A percentile compares a stretch with the other conserved stretches of the same genome.
Evolutionary conservation across 805 yeast genomes (phyloP).

Genomic region (Candida dajiaensis): DNA sequence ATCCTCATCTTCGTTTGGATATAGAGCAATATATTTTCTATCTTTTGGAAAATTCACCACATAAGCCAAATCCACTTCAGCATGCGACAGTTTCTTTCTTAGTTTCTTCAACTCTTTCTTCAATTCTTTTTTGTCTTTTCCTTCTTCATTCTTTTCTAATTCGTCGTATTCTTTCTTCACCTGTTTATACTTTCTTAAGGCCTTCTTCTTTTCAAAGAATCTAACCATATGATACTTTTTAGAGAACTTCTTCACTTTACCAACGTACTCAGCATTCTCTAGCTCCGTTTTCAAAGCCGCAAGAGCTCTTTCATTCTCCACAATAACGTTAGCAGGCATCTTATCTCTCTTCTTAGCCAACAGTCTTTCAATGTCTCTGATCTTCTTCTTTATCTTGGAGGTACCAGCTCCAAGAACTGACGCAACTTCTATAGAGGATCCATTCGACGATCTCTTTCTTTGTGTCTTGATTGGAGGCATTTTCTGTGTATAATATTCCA

Average conservation of each 20-base stretch:
- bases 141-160: constrained; percentile 23
- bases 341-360: constrained; percentile 46
- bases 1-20: constrained; percentile 40
- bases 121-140: constrained; percentile 29
- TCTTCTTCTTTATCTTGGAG: constrained; percentile 70
- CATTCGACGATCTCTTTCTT: constrained; percentile 4
- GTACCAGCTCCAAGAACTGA: constrained; percentile 32
- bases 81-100: constrained; percentile 45
- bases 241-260: constrained; percentile 45
- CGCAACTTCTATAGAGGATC: constrained; percentile 20
- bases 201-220: constrained; percentile 87
- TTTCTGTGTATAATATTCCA: not conserved
- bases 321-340: constrained; percentile 56
- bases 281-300: constrained; percentile 59
- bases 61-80: constrained; percentile 69
- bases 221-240: constrained; percentile 88
- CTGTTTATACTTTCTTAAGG: constrained; percentile 59
- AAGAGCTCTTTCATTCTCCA: constrained; percentile 72
- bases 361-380: constrained; percentile 78
- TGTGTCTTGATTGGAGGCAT: constrained; percentile 16
- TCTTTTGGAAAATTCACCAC: constrained; percentile 71
- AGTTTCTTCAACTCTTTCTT: constrained; percentile 37
- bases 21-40: constrained; percentile 74
- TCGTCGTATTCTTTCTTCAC: constrained; percentile 28
- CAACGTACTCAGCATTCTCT: constrained; percentile 37